These are phyloP conservation scores for Paramyrothecium sp. DNA, from an alignment of 2,329 filamentous ascomycete species.

Conservation along the genomic window DNA sequence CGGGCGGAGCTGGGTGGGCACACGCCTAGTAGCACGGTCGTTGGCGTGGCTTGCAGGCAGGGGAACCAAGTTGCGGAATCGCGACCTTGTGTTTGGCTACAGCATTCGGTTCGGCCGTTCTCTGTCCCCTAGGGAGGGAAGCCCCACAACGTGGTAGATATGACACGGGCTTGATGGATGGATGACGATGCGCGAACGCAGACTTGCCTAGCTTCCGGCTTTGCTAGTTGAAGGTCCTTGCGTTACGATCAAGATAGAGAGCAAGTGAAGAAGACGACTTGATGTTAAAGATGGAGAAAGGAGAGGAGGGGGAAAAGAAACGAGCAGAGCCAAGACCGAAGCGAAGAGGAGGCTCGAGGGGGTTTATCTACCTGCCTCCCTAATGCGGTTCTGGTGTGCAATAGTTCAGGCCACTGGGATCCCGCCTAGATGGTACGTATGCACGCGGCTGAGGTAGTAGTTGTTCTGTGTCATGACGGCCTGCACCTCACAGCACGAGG, in stretches of 20 bases:
- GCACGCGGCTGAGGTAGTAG: background rate
- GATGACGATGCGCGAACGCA: background rate
- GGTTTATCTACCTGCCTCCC: background rate
- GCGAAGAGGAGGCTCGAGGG: background rate
- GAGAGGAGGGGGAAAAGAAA: background rate
- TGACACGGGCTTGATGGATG: background rate
- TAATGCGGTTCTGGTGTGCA: background rate
- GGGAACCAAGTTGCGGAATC: background rate
- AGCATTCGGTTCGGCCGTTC: background rate
- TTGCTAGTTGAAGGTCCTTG: too few relatives aligned
- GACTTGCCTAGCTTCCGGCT: background rate
- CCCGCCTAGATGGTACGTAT: background rate
- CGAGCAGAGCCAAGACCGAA: background rate
- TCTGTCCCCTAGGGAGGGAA: background rate
- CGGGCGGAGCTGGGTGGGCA: background rate
- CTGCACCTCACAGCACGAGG: background rate
- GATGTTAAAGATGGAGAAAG: background rate
- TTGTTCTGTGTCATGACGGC: background rate
- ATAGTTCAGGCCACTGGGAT: background rate
- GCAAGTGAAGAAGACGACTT: background rate
- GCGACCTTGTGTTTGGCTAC: background rate
- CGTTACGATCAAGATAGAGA: too few relatives aligned
- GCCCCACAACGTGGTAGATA: background rate
- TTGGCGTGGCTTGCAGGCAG: background rate
- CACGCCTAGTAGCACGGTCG: background rate